A percentile compares a stretch with the other conserved stretches of the same genome.
phyloP scores from a whole-genome alignment of 106 monocot genomes.

The Dendrobium officinale region DNA sequence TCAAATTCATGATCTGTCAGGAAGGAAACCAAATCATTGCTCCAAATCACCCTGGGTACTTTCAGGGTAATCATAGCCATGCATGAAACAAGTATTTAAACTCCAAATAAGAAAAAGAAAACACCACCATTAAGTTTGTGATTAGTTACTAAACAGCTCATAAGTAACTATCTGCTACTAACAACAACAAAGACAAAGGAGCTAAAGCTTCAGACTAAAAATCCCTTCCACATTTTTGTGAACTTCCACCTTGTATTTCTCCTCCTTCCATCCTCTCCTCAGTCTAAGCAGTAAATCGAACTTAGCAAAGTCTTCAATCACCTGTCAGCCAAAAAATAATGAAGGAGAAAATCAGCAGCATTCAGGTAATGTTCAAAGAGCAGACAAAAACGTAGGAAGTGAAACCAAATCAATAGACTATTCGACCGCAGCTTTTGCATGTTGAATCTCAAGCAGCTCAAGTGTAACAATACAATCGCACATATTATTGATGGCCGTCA shows the following conservation, averaged over 20 bases:
- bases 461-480: conserved; percentile 67
- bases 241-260: conserved; percentile 83
- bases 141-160: background rate
- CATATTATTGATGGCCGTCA: conserved; percentile 59
- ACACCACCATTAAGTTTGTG: background rate
- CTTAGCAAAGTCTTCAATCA: conserved; percentile 61
- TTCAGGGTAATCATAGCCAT: too few relatives aligned
- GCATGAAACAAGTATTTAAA: too few relatives aligned
- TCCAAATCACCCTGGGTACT: too few relatives aligned
- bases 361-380: background rate
- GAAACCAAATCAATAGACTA: background rate
- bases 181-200: background rate
- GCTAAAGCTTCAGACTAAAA: conserved; percentile 49
- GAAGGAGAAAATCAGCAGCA: background rate
- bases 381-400: background rate
- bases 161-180: background rate
- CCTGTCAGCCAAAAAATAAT: conserved; percentile 26
- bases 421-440: conserved; percentile 66
- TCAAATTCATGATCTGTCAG: too few relatives aligned
- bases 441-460: conserved; percentile 70
- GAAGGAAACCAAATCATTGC: too few relatives aligned
- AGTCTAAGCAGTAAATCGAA: conserved; percentile 84
- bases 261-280: conserved; percentile 72
- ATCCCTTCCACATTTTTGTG: conserved; percentile 78
- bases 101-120: background rate